Conservation (phyloP, 208 protist genomes). For the Endotrypanum monterogeii region DNA sequence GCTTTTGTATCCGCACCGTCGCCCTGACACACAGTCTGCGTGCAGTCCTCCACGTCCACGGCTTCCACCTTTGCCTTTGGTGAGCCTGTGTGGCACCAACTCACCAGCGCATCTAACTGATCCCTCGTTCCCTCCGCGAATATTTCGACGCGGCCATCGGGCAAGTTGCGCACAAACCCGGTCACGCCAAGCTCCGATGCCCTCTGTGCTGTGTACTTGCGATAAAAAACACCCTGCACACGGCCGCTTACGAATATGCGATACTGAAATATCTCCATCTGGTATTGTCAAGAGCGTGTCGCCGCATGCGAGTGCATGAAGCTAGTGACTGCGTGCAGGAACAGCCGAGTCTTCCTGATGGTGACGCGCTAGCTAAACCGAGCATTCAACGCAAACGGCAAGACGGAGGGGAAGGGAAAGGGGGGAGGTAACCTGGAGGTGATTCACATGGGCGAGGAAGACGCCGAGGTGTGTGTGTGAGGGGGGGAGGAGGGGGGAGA, state of each 20-base stretch:
- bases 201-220: constrained; percentile 72
- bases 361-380: background rate
- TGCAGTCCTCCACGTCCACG: constrained; percentile 27
- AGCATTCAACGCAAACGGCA: background rate
- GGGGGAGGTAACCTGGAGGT: background rate
- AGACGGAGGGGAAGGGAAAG: background rate
- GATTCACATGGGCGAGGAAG: no score
- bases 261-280: constrained; percentile 12
- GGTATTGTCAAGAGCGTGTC: background rate
- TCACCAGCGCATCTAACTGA: constrained; percentile 46
- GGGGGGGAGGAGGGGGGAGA: no score
- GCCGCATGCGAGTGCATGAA: background rate
- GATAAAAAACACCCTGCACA: constrained; percentile 91
- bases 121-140: constrained; percentile 59
- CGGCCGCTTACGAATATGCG: constrained; percentile 76
- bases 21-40: background rate
- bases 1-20: background rate
- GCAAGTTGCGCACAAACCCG: constrained; percentile 83
- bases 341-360: background rate
- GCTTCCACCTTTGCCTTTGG: constrained; percentile 59
- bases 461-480: no score
- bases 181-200: constrained; percentile 56
- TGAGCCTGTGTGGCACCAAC: constrained; percentile 80
- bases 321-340: background rate
- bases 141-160: constrained; percentile 78